Evolutionary conservation across 495 filamentous ascomycete genomes (phyloP).

Genomic region (Penicillium lividum): DNA sequence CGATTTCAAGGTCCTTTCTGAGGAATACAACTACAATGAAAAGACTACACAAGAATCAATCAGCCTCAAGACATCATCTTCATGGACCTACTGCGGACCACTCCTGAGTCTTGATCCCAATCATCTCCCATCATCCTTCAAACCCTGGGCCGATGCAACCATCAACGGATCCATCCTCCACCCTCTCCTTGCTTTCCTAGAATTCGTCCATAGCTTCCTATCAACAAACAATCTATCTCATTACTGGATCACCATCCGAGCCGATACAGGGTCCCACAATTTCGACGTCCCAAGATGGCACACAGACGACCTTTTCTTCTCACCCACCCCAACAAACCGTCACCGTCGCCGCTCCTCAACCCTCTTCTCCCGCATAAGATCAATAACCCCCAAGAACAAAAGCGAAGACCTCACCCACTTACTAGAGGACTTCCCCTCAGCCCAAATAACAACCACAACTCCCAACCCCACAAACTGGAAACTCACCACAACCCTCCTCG

Average conservation of each 20-base stretch:
- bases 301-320: conserved; percentile 31
- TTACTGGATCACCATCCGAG: conserved; percentile 29
- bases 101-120: conserved; percentile 19
- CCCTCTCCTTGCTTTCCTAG: conserved; percentile 24
- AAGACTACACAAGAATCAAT: conserved; percentile 4
- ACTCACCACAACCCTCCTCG: conserved; percentile 29
- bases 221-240: conserved; percentile 19
- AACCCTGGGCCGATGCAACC: conserved; percentile 24
- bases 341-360: neutral
- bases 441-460: conserved; percentile 15
- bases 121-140: conserved; percentile 24
- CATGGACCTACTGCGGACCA: conserved; percentile 31
- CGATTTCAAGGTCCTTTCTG: conserved; percentile 14
- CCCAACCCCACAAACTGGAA: conserved; percentile 28
- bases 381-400: neutral
- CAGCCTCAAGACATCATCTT: conserved; percentile 23
- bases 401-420: neutral
- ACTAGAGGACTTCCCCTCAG: neutral
- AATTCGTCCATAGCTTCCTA: conserved; percentile 24
- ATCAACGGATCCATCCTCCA: conserved; percentile 18
- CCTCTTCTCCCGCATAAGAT: neutral
- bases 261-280: conserved; percentile 18
- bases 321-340: neutral
- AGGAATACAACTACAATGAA: conserved; percentile 5
- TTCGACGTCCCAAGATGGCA: conserved; percentile 29